Evolutionary conservation across 108 stramenopile genomes (phyloP).

Genomic region (Fragilaria radians): DNA sequence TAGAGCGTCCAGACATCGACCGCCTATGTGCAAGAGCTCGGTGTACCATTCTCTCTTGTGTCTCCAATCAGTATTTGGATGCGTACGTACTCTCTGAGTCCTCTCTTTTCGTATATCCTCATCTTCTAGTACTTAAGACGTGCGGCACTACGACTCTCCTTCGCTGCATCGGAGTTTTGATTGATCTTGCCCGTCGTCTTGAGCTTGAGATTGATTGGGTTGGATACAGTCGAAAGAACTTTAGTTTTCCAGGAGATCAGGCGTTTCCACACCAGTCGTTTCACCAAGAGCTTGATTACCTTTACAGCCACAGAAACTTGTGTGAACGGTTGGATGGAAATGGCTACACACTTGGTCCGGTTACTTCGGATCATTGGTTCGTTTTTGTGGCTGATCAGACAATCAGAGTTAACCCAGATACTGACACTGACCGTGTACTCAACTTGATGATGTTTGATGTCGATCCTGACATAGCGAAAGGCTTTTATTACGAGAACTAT

Average conservation of each 20-base stretch:
- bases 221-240: constrained; percentile 98
- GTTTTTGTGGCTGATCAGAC: constrained; percentile 99
- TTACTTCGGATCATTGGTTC: constrained; percentile 99
- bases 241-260: constrained; percentile 94
- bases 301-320: constrained; percentile 80
- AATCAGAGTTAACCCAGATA: constrained; percentile 57
- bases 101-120: constrained; percentile 96
- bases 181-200: constrained; percentile 81
- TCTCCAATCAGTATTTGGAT: constrained; percentile 93
- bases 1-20: constrained; percentile 80
- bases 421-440: constrained; percentile 92
- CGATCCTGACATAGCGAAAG: constrained; percentile 76
- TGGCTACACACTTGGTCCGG: constrained; percentile 97
- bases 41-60: constrained; percentile 90
- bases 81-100: constrained; percentile 97
- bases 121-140: constrained; percentile 99
- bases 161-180: constrained; percentile 87
- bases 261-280: constrained; percentile 87
- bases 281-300: constrained; percentile 89
- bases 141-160: constrained; percentile 99
- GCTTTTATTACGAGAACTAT: constrained; percentile 84
- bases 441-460: constrained; percentile 99
- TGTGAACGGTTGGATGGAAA: constrained; percentile 88
- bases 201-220: constrained; percentile 98
- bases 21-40: constrained; percentile 88